Conservation (phyloP, 108 stramenopile species). For the Parietichytrium sp. region DNA sequence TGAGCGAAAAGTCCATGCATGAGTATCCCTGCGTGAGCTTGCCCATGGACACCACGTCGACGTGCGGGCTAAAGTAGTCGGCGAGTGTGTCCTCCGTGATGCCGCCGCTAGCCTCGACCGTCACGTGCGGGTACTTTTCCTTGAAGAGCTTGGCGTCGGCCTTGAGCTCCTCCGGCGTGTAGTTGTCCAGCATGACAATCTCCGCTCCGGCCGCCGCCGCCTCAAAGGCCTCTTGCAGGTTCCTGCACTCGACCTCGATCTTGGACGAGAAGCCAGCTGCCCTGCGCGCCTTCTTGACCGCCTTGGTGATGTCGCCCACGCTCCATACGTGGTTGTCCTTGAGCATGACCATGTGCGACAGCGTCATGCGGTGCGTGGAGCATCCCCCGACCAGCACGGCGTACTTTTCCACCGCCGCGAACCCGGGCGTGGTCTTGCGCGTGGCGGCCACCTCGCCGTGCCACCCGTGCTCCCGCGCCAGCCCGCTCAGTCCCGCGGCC, state of each 20-base stretch:
- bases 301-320: slow-evolving; percentile 78
- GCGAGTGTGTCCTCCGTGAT: slow-evolving; percentile 88
- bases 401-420: slow-evolving; percentile 96
- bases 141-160: slow-evolving; percentile 79
- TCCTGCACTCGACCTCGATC: slow-evolving; percentile 94
- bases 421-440: slow-evolving; percentile 97
- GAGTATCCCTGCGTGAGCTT: slow-evolving; percentile 96
- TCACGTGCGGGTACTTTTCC: slow-evolving; percentile 74
- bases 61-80: slow-evolving; percentile 73
- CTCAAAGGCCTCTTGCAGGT: slow-evolving; percentile 80
- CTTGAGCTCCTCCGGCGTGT: slow-evolving; percentile 70
- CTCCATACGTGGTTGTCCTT: slow-evolving; percentile 95
- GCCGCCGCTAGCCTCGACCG: slow-evolving; percentile 96
- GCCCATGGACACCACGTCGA: slow-evolving; percentile 94
- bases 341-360: slow-evolving; percentile 98
- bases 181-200: slow-evolving; percentile 98
- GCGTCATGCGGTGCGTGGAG: slow-evolving; percentile 46
- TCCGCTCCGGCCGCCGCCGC: slow-evolving; percentile 87
- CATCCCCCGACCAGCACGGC: slow-evolving; percentile 88
- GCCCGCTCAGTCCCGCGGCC: slow-evolving; percentile 58
- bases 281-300: slow-evolving; percentile 75
- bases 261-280: slow-evolving; percentile 94
- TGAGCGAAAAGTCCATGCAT: slow-evolving; percentile 90
- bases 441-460: slow-evolving; percentile 91
- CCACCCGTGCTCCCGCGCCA: slow-evolving; percentile 71